Percentiles rank a stretch among this genome's conserved stretches.
phyloP scores from a whole-genome alignment of 257 asterid genomes.

The Jacaranda copaia region DNA sequence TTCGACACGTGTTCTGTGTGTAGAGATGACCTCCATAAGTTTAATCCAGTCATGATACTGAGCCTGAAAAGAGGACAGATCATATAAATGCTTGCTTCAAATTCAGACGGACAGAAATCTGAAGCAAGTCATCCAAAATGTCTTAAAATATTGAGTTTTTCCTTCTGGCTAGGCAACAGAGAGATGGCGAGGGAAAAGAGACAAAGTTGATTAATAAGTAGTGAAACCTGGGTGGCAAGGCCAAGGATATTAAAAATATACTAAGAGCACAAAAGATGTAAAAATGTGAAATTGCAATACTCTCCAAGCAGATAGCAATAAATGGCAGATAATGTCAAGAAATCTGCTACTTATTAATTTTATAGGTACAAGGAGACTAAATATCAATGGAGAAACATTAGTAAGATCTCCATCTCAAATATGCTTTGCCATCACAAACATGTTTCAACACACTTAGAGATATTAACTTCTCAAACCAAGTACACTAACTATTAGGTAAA shows the following conservation, averaged over 20 bases:
- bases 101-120: slow-evolving; percentile 28
- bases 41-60: slow-evolving; percentile 99
- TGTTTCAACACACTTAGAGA: slow-evolving; percentile 10
- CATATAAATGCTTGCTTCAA: slow-evolving; percentile 25
- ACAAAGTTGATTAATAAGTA: not conserved
- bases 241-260: slow-evolving; percentile 2
- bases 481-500: slow-evolving; percentile 17
- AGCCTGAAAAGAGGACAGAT: slow-evolving; percentile 61
- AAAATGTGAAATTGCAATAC: slow-evolving; percentile 14
- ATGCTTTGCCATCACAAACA: slow-evolving; percentile 36
- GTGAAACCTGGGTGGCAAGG: slow-evolving; percentile 5
- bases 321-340: slow-evolving; percentile 28
- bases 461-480: slow-evolving; percentile 28
- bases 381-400: not conserved
- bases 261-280: slow-evolving; percentile 26
- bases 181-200: slow-evolving; percentile 13
- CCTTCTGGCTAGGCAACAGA: not conserved
- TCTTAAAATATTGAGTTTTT: not conserved
- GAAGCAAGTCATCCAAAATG: slow-evolving; percentile 1
- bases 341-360: slow-evolving; percentile 20
- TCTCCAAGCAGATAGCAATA: slow-evolving; percentile 32
- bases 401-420: slow-evolving; percentile 11
- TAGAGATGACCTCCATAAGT: slow-evolving; percentile 94
- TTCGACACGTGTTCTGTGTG: slow-evolving; percentile 76
- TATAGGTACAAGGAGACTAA: not conserved